Evolutionary conservation across 192 early-diverging fungal species (phyloP), one percentile per base, ranked within the genome.

Genomic region (Backusella macrospora): DNA sequence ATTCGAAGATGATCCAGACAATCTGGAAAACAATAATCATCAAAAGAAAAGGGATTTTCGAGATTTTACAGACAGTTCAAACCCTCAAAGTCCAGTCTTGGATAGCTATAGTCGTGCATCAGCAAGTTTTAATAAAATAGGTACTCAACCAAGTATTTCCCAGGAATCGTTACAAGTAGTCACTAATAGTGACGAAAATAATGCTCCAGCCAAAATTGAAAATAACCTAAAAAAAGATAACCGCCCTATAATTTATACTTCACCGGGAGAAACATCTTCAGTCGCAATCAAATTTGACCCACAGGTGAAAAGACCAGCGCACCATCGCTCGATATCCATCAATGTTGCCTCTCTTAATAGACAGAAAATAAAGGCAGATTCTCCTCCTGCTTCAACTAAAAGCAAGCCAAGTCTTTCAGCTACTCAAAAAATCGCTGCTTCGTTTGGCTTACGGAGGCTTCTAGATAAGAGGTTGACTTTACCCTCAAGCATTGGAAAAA

Each of bases 21-120:
- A 4, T 8, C 12, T 59, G 52, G 5, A 0, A 8, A 5, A 59
- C 8, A 23, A 10, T 12, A 59, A 59, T 59, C 52, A 59, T 5
- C 23, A 8, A 59, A 21, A 55, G 8, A 55, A 8, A 12, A 18
- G 52, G 26, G 18, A 26, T 10, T 59, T 59, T 59, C 52, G 52
- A 59, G 52, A 59, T 59, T 59, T 59, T 12, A 59, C 52, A 59
- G 52, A 59, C 26, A 26, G 52, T n/a, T 59, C 52, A 13, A 59
- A 59, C n/a, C 52, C 52, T 23, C 52, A 59, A 59, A 59, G 21
- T 13, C 52, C 52, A 59, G 21, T 21, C 26, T 59, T 59, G 21
- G 52, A 59, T 59, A 59, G 3, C 1, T 23, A 21, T 10, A 59
- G 52, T 59, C 52, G 21, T 26, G 21, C 13, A 26, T 59, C 52